A percentile compares a stretch with the other conserved stretches of the same genome.
phyloP scores from a whole-genome alignment of 441 rosid species.

The Syzygium syzygioides region DNA sequence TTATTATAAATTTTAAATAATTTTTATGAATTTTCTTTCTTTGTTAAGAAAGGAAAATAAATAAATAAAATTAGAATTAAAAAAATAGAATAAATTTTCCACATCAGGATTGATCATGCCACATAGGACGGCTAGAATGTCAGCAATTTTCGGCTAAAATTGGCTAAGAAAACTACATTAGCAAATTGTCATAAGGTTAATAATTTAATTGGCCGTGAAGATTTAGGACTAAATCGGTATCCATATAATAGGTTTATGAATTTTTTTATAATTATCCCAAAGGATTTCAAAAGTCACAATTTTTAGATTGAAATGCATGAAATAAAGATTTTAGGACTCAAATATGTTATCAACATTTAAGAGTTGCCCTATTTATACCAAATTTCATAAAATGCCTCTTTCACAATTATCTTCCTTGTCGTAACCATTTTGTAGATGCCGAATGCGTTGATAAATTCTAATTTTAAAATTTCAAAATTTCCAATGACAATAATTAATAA shows the following conservation, averaged over 20 bases:
- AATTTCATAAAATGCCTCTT: neutral
- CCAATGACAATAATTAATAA: neutral
- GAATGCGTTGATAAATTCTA: neutral
- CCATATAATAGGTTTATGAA: neutral
- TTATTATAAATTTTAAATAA: neutral
- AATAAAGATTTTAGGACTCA: neutral
- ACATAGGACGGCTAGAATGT: too few species aligned
- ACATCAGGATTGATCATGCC: too few species aligned
- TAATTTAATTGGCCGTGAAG: neutral
- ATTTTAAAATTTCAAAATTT: neutral
- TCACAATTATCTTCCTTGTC: neutral
- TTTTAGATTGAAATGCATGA: neutral
- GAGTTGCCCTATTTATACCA: neutral
- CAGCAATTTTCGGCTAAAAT: neutral
- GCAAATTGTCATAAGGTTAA: neutral
- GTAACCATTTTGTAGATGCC: neutral
- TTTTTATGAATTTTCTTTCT: neutral
- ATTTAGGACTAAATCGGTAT: neutral
- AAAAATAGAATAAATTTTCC: too few species aligned
- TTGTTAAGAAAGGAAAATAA: neutral
- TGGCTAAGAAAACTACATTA: fast-evolving
- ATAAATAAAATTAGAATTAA: too few species aligned
- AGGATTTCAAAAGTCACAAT: neutral
- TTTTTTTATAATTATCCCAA: neutral
- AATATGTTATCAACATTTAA: neutral